Evolutionary conservation across 2,329 filamentous ascomycete genomes (phyloP), one percentile per base, ranked within the genome.

Genomic region (Pyricularia grisea): DNA sequence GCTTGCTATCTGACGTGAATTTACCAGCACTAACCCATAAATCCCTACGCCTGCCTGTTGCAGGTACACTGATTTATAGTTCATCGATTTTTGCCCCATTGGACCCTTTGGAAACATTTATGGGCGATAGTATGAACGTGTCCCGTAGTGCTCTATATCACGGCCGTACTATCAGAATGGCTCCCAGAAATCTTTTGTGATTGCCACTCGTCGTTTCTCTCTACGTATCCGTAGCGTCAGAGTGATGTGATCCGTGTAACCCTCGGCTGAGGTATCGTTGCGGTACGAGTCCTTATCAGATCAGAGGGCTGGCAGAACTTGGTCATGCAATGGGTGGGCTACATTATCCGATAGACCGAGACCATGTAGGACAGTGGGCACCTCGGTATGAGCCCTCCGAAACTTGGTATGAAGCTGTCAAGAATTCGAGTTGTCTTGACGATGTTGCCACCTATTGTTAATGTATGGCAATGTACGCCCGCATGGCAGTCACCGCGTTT

Each of bases 401-500:
- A 33, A 33, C 31, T 33, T 33, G 9, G 11, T 11, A 33, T 11
- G 12, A 42, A 42, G 2, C 14, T 14, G 17, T 42, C 36, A 20
- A 42, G 7, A 42, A 6, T 17, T 42, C 36, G 36, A 42, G 12
- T 2, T 42, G 14, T 17, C 1, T 42, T 42, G 11, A 6, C 33
- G 4, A 17, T 42, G 2, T 42, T 6, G 36, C 36, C 3, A 20
- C 4, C 58, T 61, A 61, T 61, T 36, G 9, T 33, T 36, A 36
- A 14, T 61, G 58, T 61, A 68, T 70, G 11, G 72, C 28, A 20
- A 83, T 75, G 69, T 78, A 93, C 0, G 88, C 87, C 70, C 79
- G 84, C 82, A 94, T 85, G 1, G 91, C 91, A 77, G 86, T 84
- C 58, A 89, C 83, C 1, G 85, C 86, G 75, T 92, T 84, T 2